These are phyloP conservation scores for Auriscalpium vulgare DNA, from an alignment of 768 basidiomycete species.

Conservation along the genomic window DNA sequence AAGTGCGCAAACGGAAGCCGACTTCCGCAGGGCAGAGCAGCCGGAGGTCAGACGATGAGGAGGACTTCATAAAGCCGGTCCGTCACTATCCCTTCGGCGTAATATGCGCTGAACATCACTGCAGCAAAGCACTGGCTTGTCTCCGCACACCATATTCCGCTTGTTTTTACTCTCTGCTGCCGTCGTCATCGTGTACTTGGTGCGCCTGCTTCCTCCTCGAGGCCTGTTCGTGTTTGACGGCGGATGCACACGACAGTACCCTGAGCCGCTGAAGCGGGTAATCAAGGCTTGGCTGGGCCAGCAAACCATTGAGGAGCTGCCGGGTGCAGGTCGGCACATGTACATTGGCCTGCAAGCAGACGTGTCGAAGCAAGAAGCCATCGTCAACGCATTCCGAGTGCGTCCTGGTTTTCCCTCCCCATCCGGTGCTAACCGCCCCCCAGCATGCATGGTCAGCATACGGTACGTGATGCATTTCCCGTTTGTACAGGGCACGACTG, in stretches of 20 bases:
- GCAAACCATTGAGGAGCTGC: conserved; percentile 2
- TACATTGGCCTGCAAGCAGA: conserved; percentile 44
- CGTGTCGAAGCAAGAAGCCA: conserved; percentile 51
- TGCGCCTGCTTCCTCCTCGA: neutral
- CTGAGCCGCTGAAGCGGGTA: neutral
- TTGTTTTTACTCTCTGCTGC: neutral
- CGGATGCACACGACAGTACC: neutral
- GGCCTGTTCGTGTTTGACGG: neutral
- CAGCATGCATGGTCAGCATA: conserved; percentile 86
- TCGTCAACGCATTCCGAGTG: conserved; percentile 77
- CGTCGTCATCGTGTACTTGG: neutral
- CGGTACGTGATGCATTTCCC: conserved; percentile 36
- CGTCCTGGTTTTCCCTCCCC: conserved; percentile 13
- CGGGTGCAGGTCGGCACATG: conserved; percentile 12
- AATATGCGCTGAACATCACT: too few species aligned
- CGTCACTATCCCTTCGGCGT: too few species aligned
- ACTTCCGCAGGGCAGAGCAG: too few species aligned
- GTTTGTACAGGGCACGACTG: conserved; percentile 12
- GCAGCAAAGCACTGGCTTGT: too few species aligned
- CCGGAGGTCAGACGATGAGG: too few species aligned
- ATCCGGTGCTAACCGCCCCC: neutral
- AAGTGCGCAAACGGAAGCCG: too few species aligned
- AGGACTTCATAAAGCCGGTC: too few species aligned
- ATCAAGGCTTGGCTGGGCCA: conserved; percentile 5
- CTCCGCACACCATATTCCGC: too few species aligned